Conservation (phyloP, 148 eudicot genomes). For the Rhododendron vialii region DNA sequence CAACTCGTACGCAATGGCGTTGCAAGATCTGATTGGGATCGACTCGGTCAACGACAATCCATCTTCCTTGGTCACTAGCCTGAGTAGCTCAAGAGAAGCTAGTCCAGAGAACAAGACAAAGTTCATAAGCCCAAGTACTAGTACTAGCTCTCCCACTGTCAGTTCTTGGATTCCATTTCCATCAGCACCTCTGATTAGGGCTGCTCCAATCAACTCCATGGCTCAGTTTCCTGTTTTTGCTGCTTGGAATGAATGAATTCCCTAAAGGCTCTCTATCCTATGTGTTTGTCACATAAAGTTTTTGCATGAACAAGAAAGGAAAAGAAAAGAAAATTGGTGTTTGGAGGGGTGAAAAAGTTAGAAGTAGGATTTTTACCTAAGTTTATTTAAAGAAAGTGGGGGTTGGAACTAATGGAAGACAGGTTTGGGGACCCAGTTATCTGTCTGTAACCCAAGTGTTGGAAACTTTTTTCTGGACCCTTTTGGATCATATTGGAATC, state of each 20-base stretch:
- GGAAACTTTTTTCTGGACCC: slow-evolving; percentile 30
- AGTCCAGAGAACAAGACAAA: slow-evolving; percentile 33
- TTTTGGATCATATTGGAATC: slow-evolving; percentile 44
- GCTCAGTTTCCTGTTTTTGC: slow-evolving; percentile 72
- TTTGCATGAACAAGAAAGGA: slow-evolving; percentile 20
- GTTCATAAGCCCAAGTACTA: not conserved
- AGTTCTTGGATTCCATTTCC: not conserved
- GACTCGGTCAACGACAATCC: slow-evolving; percentile 22
- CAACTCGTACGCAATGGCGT: slow-evolving; percentile 23
- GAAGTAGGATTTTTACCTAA: slow-evolving; percentile 7
- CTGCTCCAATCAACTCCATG: slow-evolving; percentile 33
- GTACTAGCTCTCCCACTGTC: not conserved
- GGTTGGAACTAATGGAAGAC: slow-evolving; percentile 25
- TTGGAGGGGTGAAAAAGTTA: slow-evolving; percentile 7
- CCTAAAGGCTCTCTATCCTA: slow-evolving; percentile 3
- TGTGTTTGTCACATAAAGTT: slow-evolving; percentile 5
- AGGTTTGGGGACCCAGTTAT: slow-evolving; percentile 14
- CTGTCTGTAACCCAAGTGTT: slow-evolving; percentile 25
- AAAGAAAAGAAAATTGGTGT: slow-evolving; percentile 5
- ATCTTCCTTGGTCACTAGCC: slow-evolving; percentile 65
- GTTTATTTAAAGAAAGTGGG: slow-evolving; percentile 23
- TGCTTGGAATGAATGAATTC: slow-evolving; percentile 52
- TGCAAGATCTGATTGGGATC: slow-evolving; percentile 38
- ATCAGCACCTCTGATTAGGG: slow-evolving; percentile 5
- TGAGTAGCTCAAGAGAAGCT: slow-evolving; percentile 74